Evolutionary conservation across 2,329 filamentous ascomycete species (phyloP), one percentile per base, ranked within the genome.

Genomic region (Acarospora socialis): DNA sequence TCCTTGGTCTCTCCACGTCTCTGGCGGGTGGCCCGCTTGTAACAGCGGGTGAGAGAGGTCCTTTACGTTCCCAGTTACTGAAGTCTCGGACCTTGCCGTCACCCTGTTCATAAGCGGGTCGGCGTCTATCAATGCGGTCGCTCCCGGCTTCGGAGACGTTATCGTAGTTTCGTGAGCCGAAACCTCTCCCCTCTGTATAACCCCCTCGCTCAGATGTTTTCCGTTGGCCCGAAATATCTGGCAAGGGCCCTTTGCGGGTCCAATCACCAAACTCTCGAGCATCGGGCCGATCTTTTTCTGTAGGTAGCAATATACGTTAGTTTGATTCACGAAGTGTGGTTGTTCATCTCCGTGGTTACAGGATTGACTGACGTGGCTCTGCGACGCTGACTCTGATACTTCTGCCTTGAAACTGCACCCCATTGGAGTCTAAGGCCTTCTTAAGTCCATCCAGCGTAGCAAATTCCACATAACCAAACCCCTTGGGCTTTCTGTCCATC

Each of bases 391-490:
- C 78, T 54, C 83, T 77, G 55, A 98, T 84, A 52, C 77, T 80
- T 46, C 90, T 78, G 46, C 84, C 84, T 55, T 92, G 79, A 56
- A 95, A 86, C 37, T 73, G 75, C 39, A 73, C 67, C 47, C 83
- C 81, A 49, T 86, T 86, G 41, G 90, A 70, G 37, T 75, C 73
- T 42, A 98, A 70, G 35, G 90, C 90, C 60, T 84, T 79, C 66
- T 92, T 92, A 50, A 98, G 65, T 37, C 87, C 87, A 30, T 95
- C 87, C 26, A 90, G 63, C 31, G 74, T 77, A 44, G 68, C 74
- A 50, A 98, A 98, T 57, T 98, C 90, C 43, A 92, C 87, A 55
- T 98, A 98, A 40, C 87, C 90, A 50, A 98, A 98, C 29, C 90
- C 90, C 66, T 98, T 98, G 43, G 90, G 90, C 51, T 86, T 84